These are phyloP conservation scores for Beta lomatogona DNA, from an alignment of 179 eudicot genomes.

Conservation along the genomic window DNA sequence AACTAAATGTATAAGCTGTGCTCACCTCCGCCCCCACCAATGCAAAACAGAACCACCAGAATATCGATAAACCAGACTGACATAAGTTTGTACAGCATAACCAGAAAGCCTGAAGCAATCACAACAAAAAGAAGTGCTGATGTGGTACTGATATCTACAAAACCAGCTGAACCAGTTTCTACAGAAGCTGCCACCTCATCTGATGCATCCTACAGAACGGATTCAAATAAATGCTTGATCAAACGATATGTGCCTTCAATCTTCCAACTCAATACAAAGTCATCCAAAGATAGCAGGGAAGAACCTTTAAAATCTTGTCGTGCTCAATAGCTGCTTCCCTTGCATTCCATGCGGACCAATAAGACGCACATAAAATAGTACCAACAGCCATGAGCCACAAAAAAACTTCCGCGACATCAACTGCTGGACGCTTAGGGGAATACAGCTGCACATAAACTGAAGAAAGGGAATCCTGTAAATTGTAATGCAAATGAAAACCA, in stretches of 20 bases:
- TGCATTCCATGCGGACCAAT: conserved; percentile 99
- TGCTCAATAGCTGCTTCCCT: conserved; percentile 87
- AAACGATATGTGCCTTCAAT: background rate
- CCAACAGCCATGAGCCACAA: conserved; percentile 99
- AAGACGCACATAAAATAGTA: conserved; percentile 86
- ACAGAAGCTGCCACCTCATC: conserved; percentile 51
- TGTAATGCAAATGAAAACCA: conserved; percentile 37
- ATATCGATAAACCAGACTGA: conserved; percentile 85
- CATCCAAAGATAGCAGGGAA: background rate
- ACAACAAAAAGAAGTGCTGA: conserved; percentile 87
- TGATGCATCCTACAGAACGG: conserved; percentile 70
- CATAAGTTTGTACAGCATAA: conserved; percentile 98
- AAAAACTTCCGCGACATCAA: conserved; percentile 96
- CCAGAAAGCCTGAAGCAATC: conserved; percentile 86
- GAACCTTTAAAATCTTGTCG: conserved; percentile 82
- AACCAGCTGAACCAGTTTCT: conserved; percentile 45
- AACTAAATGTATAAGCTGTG: background rate
- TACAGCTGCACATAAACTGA: conserved; percentile 95
- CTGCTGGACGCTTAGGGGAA: conserved; percentile 86
- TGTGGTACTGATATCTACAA: conserved; percentile 79
- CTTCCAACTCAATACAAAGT: background rate
- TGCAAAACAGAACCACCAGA: conserved; percentile 86
- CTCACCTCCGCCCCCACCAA: conserved; percentile 94
- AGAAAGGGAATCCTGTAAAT: conserved; percentile 44
- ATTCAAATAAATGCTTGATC: background rate